Percentiles rank a stretch among this genome's conserved stretches.
These are phyloP conservation scores for Cylindrotheca closterium DNA, from an alignment of 108 stramenopile species.

Conservation along the genomic window DNA sequence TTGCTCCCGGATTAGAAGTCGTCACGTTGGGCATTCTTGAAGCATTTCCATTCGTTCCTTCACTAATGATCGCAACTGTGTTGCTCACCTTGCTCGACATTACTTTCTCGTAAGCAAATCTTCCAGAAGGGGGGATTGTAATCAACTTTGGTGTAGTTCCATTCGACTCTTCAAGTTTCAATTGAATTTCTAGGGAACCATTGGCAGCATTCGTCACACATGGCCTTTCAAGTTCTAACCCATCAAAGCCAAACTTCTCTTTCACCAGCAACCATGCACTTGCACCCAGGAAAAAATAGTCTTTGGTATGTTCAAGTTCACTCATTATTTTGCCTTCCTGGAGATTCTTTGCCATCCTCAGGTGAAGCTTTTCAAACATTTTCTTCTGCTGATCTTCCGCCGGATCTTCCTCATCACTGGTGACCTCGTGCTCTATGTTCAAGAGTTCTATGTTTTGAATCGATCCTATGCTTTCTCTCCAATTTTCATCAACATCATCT, in stretches of 20 bases:
- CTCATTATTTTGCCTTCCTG: constrained; percentile 13
- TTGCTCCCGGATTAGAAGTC: too few species aligned
- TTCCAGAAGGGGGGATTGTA: constrained; percentile 38
- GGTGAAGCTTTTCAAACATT: constrained; percentile 9
- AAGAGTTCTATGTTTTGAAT: constrained; percentile 28
- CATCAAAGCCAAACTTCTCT: constrained; percentile 47
- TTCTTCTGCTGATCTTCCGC: constrained; percentile 14
- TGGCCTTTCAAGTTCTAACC: constrained; percentile 25
- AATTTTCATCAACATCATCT: constrained; percentile 5
- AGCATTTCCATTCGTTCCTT: constrained; percentile 6
- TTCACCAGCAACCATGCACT: constrained; percentile 47
- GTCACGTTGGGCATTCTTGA: too few species aligned
- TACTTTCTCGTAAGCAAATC: constrained; percentile 41
- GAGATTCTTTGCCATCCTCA: constrained; percentile 12
- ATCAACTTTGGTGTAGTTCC: constrained; percentile 2
- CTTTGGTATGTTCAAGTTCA: constrained; percentile 27
- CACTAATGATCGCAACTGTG: not conserved
- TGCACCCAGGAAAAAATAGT: constrained; percentile 50
- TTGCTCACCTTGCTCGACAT: constrained; percentile 1
- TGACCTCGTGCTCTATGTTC: constrained; percentile 3
- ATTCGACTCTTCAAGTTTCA: constrained; percentile 11
- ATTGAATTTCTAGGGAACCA: constrained; percentile 7
- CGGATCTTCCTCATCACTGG: constrained; percentile 6
- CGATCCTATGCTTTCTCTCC: constrained; percentile 27
- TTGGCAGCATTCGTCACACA: not conserved